Evolutionary conservation across 176 grass and related monocot genomes (phyloP).

Genomic region (Zizania latifolia): DNA sequence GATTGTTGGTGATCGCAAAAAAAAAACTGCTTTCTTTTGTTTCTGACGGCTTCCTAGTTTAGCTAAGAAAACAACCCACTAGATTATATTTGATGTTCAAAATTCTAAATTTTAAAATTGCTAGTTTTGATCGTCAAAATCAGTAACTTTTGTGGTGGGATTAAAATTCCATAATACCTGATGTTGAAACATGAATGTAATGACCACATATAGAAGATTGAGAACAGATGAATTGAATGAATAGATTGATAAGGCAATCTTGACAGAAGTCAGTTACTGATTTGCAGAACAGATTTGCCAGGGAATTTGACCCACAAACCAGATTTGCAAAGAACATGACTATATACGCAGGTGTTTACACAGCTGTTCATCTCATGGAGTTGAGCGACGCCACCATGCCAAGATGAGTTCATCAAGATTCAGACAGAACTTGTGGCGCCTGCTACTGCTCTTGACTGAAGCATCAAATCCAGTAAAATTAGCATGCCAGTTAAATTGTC

Average conservation of each 20-base stretch:
- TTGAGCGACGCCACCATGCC: background rate
- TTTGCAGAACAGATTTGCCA: background rate
- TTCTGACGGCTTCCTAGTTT: background rate
- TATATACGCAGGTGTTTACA: constrained; percentile 26
- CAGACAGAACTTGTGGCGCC: constrained; percentile 7
- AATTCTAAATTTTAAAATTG: background rate
- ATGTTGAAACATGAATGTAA: background rate
- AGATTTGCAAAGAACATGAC: constrained; percentile 25
- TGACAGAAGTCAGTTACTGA: background rate
- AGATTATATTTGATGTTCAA: background rate
- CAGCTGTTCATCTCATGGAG: background rate
- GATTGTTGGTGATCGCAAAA: background rate
- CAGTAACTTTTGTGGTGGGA: background rate
- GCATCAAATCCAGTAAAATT: constrained; percentile 19
- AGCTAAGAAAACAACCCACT: background rate
- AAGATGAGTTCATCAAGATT: constrained; percentile 12
- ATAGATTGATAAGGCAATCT: background rate
- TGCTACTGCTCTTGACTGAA: constrained; percentile 10
- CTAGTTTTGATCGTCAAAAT: background rate
- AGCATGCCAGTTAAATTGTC: background rate
- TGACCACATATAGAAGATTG: background rate
- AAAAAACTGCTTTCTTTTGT: background rate
- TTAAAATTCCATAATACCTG: background rate
- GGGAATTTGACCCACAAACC: constrained; percentile 1
- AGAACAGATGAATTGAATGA: constrained; percentile 34